phyloP scores from a whole-genome alignment of 176 grass and related monocot species.

The Juncus inflexus region DNA sequence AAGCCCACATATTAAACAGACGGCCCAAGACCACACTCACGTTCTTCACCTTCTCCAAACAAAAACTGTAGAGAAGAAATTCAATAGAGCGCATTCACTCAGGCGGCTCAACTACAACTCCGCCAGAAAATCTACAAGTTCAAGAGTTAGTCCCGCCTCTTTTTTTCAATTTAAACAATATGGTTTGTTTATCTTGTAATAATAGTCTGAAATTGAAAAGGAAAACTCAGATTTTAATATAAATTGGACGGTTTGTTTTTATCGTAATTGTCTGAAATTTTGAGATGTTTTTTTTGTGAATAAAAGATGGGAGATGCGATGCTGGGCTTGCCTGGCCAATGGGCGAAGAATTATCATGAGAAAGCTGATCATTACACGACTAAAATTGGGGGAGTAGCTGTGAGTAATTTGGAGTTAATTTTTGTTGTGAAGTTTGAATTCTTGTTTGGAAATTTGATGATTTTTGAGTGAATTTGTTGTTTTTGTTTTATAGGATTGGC shows the following conservation, averaged over 20 bases:
- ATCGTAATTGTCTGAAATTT: neutral
- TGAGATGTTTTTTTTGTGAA: neutral
- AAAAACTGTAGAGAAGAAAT: no score
- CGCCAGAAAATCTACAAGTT: no score
- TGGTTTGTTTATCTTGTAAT: neutral
- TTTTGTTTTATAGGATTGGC: constrained; percentile 57
- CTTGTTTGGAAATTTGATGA: neutral
- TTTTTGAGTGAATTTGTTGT: constrained; percentile 6
- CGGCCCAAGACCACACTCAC: no score
- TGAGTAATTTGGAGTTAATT: constrained; percentile 15
- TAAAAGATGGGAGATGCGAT: constrained; percentile 46
- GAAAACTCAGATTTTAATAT: constrained; percentile 7
- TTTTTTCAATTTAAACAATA: neutral
- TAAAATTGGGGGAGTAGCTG: constrained; percentile 78
- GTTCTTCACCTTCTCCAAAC: no score
- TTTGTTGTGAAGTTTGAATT: neutral
- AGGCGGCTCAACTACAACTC: no score
- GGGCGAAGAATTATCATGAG: constrained; percentile 71
- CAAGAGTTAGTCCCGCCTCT: no score
- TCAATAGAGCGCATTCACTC: no score
- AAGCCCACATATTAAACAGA: no score
- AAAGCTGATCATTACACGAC: constrained; percentile 90
- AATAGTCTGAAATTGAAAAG: neutral
- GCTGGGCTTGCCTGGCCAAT: constrained; percentile 72
- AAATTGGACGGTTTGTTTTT: neutral